Evolutionary conservation across 805 yeast genomes (phyloP), one percentile per base, ranked within the genome.

Genomic region (Kodamaea leandrae): DNA sequence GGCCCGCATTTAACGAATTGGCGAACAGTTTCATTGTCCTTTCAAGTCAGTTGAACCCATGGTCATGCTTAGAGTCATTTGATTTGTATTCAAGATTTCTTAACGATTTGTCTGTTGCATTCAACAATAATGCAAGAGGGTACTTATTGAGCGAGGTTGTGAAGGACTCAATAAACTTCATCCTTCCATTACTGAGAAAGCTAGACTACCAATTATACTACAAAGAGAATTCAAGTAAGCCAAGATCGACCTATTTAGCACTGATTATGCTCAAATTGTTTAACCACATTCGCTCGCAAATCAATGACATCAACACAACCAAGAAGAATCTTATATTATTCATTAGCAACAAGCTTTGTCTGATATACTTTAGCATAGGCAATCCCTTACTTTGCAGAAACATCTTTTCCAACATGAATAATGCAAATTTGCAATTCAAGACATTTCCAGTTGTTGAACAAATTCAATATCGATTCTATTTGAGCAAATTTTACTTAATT

Each of bases 341-440:
- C 48, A 61, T 80, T 10, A 82, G 85, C 1, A 69, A 68, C 25
- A 64, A 66, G 42, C 61, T 82, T 37, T 81, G 85, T 53, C 68
- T 74, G 42, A 60, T 77, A 4, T 83, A 82, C 55, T 80, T 77
- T 53, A 61, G 57, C 28, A 70, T 80, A 16, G 73, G 68, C 21
- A 77, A 74, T 21, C 83, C 84, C 4, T 63, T 78, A 48, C 59
- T 78, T 13, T 80, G 86, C 57, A 71, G 78, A 25, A 79, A 80
- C 49, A 78, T 80, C 28, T 78, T 79, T 51, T 71, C 82, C 24
- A 80, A 80, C 54, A 73, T 80, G 64, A 77, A 74, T 49, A 75
- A 76, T 36, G 66, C 80, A 14, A 61, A 64, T 17, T 59, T 80
- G 28, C 66, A 64, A 28, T 68, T 70, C 39, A 48, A 47, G 3